phyloP scores from a whole-genome alignment of 2,329 filamentous ascomycete species.

The Pseudocercospora musae region DNA sequence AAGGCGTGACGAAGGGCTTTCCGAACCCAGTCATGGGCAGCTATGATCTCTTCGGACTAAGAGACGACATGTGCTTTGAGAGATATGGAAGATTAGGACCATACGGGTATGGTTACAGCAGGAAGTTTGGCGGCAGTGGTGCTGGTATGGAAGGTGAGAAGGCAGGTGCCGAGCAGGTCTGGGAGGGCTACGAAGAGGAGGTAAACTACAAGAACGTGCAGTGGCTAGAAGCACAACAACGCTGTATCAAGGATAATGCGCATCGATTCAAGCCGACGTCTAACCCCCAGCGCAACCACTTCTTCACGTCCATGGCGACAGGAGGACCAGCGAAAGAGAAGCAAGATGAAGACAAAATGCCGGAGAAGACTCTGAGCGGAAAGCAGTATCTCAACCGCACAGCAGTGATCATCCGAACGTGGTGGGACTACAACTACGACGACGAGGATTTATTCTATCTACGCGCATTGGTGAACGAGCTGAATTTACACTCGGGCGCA shows the following conservation, averaged over 20 bases:
- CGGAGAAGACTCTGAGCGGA: conserved; percentile 13
- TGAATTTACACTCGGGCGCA: conserved; percentile 72
- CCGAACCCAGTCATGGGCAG: conserved; percentile 84
- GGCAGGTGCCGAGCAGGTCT: conserved; percentile 76
- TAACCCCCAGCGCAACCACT: conserved; percentile 33
- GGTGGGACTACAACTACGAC: conserved; percentile 75
- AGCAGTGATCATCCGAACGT: conserved; percentile 77
- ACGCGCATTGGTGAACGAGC: conserved; percentile 74
- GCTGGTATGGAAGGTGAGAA: conserved; percentile 81
- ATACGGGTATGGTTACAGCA: conserved; percentile 85
- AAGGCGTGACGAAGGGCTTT: conserved; percentile 78
- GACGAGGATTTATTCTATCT: conserved; percentile 79
- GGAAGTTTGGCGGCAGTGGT: conserved; percentile 73
- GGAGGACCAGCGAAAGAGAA: conserved; percentile 30
- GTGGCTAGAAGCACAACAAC: conserved; percentile 75
- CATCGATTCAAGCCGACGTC: conserved; percentile 58
- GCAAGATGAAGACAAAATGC: conserved; percentile 15
- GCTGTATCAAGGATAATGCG: conserved; percentile 68
- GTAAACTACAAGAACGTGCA: conserved; percentile 74
- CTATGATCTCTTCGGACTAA: conserved; percentile 72
- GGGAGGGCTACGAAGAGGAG: conserved; percentile 61
- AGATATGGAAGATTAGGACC: conserved; percentile 82
- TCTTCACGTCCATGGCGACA: conserved; percentile 41
- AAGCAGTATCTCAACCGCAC: conserved; percentile 55
- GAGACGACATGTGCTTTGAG: conserved; percentile 89